Conservation (phyloP, 2,329 filamentous ascomycete species). For the Elsinoe ampelina region DNA sequence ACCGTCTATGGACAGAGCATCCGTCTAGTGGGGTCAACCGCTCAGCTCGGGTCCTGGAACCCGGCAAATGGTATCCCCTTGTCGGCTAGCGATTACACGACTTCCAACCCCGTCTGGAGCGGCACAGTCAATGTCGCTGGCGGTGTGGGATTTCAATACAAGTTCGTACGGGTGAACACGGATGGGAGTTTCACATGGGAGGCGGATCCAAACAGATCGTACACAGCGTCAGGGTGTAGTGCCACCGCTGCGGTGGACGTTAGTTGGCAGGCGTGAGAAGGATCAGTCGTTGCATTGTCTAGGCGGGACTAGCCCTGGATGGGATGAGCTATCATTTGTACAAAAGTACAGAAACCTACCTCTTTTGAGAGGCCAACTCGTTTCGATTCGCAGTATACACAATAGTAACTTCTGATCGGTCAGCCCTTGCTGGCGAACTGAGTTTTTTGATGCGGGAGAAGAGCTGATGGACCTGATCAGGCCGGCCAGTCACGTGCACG, state of each 20-base stretch:
- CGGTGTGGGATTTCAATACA: constrained; percentile 53
- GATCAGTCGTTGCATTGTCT: too few species aligned
- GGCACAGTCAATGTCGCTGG: constrained; percentile 44
- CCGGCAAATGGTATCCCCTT: constrained; percentile 43
- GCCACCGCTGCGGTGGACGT: background rate
- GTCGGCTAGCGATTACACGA: constrained; percentile 48
- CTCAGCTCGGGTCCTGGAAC: constrained; percentile 53
- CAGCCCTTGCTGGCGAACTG: too few species aligned
- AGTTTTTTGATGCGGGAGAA: too few species aligned
- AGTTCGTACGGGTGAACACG: constrained; percentile 52
- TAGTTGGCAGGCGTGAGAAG: constrained; percentile 2
- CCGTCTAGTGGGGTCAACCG: constrained; percentile 52
- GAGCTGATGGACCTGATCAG: too few species aligned
- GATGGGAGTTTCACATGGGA: constrained; percentile 54
- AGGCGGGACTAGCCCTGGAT: background rate
- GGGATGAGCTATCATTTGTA: background rate
- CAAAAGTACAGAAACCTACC: too few species aligned
- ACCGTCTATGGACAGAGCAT: constrained; percentile 54
- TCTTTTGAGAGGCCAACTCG: too few species aligned
- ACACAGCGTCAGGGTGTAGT: constrained; percentile 18
- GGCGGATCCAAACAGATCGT: constrained; percentile 39
- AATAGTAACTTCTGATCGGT: too few species aligned
- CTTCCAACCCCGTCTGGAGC: constrained; percentile 51
- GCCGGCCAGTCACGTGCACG: too few species aligned
- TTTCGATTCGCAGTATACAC: too few species aligned